Evolutionary conservation across 1,139 yeast species (phyloP).

Genomic region (Pichia sp.): DNA sequence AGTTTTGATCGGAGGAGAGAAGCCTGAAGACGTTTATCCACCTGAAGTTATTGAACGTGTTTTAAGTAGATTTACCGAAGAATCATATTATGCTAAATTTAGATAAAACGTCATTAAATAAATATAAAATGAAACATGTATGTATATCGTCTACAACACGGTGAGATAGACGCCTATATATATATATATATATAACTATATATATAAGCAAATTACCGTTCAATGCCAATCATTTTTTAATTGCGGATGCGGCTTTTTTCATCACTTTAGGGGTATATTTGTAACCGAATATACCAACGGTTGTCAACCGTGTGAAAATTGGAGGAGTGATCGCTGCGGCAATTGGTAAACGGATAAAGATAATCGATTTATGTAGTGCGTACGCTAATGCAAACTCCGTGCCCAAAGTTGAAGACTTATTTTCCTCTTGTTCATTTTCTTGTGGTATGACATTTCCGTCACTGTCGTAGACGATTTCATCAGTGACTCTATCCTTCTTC

Average conservation of each 20-base stretch:
- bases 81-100: conserved; percentile 57
- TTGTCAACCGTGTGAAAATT: conserved; percentile 36
- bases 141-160: not conserved
- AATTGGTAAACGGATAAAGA: conserved; percentile 74
- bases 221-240: not conserved
- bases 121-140: not conserved
- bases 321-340: conserved; percentile 91
- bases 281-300: not conserved
- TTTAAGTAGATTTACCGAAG: conserved; percentile 61
- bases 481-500: conserved; percentile 24
- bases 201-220: not conserved
- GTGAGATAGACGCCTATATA: too few relatives aligned
- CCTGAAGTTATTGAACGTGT: conserved; percentile 52
- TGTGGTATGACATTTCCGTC: not conserved
- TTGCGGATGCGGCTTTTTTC: not conserved
- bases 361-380: conserved; percentile 82
- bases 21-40: conserved; percentile 55
- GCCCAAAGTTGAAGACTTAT: conserved; percentile 32
- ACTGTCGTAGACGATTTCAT: not conserved
- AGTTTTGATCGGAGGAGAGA: conserved; percentile 59
- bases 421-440: conserved; percentile 15
- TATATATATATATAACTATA: not conserved
- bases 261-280: not conserved
- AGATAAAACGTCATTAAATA: conserved; percentile 23
- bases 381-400: conserved; percentile 87